Evolutionary conservation across 2,329 filamentous ascomycete genomes (phyloP).

Genomic region (Zymoseptoria ardabiliae): DNA sequence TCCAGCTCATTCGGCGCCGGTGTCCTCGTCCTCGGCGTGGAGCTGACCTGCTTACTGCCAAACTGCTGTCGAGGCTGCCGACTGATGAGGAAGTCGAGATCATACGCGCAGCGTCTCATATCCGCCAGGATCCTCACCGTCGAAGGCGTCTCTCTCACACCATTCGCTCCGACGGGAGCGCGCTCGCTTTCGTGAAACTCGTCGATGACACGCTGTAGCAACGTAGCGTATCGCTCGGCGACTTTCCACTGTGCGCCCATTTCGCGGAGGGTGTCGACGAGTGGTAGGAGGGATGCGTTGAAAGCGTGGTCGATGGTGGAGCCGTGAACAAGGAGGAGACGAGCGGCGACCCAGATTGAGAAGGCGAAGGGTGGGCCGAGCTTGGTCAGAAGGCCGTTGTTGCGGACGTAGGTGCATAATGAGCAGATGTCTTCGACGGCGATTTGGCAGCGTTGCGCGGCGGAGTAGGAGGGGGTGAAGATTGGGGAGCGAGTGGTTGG

Average conservation of each 20-base stretch:
- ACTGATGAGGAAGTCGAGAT: slow-evolving; percentile 82
- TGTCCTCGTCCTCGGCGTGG: slow-evolving; percentile 11
- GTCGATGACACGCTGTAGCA: slow-evolving; percentile 75
- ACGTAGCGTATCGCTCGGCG: slow-evolving; percentile 69
- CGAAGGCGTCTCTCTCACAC: slow-evolving; percentile 68
- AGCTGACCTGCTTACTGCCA: slow-evolving; percentile 7
- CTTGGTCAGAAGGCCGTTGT: slow-evolving; percentile 66
- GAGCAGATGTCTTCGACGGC: slow-evolving; percentile 78
- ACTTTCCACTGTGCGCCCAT: slow-evolving; percentile 84
- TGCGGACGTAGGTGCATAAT: slow-evolving; percentile 69
- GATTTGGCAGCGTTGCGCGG: slow-evolving; percentile 71
- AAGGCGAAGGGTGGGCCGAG: slow-evolving; percentile 88
- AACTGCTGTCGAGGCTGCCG: slow-evolving; percentile 58
- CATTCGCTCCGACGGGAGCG: slow-evolving; percentile 47
- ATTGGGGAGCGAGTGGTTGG: slow-evolving; percentile 82
- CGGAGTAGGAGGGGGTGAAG: slow-evolving; percentile 81
- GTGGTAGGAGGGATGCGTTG: slow-evolving; percentile 69
- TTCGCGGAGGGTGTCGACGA: slow-evolving; percentile 72
- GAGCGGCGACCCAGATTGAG: slow-evolving; percentile 83
- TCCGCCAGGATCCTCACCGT: slow-evolving; percentile 82
- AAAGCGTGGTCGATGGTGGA: slow-evolving; percentile 81
- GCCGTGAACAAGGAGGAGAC: slow-evolving; percentile 79
- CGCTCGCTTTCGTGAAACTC: slow-evolving; percentile 75
- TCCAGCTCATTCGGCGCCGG: slow-evolving; percentile 78
- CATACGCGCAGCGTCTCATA: slow-evolving; percentile 85